Conservation (phyloP, 192 early-diverging fungal genomes). For the Coemansia sp. region DNA sequence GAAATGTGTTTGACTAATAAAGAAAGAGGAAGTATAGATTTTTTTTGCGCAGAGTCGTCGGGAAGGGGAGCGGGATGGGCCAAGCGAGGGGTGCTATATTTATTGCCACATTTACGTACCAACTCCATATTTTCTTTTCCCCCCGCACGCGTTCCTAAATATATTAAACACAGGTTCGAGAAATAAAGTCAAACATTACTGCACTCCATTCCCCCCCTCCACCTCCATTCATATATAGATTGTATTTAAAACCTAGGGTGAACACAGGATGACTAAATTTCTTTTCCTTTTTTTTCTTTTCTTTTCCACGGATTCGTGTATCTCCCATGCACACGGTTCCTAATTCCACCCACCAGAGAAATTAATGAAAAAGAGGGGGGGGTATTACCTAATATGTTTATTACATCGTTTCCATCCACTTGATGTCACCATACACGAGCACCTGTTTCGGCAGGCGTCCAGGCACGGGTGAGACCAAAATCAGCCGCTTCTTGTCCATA, state of each 20-base stretch:
- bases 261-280: too few species aligned
- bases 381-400: not conserved
- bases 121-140: not conserved
- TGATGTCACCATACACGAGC: conserved; percentile 76
- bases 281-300: too few species aligned
- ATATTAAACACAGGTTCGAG: not conserved
- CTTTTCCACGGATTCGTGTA: too few species aligned
- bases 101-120: not conserved
- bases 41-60: too few species aligned
- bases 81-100: not conserved
- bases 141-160: not conserved
- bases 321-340: too few species aligned
- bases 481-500: conserved; percentile 76
- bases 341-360: too few species aligned
- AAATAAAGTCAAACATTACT: conserved; percentile 3
- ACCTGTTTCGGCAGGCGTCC: conserved; percentile 82
- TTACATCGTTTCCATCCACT: conserved; percentile 82
- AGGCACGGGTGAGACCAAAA: conserved; percentile 80
- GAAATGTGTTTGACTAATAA: too few species aligned
- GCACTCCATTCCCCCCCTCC: not conserved
- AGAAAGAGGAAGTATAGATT: too few species aligned
- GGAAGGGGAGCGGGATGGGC: too few species aligned
- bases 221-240: too few species aligned
- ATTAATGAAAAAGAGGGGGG: not conserved
- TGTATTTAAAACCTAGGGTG: too few species aligned